These are phyloP conservation scores for Salix suchowensis DNA, from an alignment of 345 rosid species.

Conservation along the genomic window DNA sequence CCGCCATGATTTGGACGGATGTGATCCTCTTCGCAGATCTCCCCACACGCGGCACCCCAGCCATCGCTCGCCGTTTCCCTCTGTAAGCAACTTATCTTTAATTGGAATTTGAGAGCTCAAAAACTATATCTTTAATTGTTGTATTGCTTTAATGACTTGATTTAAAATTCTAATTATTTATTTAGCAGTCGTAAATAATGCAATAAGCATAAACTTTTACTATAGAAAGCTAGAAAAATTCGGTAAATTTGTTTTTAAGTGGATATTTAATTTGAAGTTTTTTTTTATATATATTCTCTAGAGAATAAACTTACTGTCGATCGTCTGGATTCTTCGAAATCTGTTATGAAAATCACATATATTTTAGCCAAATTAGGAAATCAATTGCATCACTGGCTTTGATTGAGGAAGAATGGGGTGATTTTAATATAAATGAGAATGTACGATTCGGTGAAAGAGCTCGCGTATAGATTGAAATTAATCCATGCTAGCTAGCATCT, in stretches of 20 bases:
- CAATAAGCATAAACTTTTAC: neutral
- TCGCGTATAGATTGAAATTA: too few relatives aligned
- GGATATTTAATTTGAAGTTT: neutral
- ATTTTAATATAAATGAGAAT: too few relatives aligned
- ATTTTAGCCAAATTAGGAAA: too few relatives aligned
- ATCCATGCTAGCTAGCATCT: too few relatives aligned
- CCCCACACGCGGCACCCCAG: constrained; percentile 40
- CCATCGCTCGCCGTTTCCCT: constrained; percentile 28
- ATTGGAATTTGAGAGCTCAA: neutral
- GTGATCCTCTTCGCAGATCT: constrained; percentile 54
- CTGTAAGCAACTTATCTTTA: constrained; percentile 32
- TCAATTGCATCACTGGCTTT: too few relatives aligned
- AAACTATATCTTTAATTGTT: neutral
- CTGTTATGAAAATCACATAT: too few relatives aligned
- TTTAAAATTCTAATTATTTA: neutral
- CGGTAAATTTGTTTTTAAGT: neutral
- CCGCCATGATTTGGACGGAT: constrained; percentile 56
- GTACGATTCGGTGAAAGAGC: too few relatives aligned
- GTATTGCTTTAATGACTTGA: neutral
- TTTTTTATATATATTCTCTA: too few relatives aligned
- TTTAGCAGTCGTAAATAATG: neutral
- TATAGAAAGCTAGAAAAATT: neutral
- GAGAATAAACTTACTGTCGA: too few relatives aligned
- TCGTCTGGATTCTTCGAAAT: too few relatives aligned
- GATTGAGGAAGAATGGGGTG: too few relatives aligned